phyloP scores from a whole-genome alignment of 2,329 filamentous ascomycete species.

The Intubia oerlemansii region DNA sequence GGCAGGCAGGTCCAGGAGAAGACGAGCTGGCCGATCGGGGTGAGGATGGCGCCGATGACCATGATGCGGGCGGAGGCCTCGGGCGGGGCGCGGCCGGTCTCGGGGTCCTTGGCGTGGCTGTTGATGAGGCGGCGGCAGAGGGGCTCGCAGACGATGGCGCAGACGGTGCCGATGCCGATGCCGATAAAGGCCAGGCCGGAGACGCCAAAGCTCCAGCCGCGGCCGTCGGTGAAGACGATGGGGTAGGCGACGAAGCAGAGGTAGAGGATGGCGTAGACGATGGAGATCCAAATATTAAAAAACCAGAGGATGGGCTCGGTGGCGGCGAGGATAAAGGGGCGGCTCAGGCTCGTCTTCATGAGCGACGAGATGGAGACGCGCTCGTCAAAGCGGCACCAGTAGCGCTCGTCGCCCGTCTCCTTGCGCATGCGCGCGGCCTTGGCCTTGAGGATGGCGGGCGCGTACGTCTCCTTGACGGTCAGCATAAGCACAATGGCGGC shows the following conservation, averaged over 20 bases:
- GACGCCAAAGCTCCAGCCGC: constrained; percentile 56
- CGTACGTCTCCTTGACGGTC: constrained; percentile 54
- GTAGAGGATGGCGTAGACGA: constrained; percentile 67
- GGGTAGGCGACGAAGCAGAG: constrained; percentile 84
- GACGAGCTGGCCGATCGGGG: constrained; percentile 60
- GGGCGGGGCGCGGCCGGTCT: constrained; percentile 50
- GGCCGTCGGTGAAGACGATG: constrained; percentile 52
- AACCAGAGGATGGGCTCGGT: constrained; percentile 67
- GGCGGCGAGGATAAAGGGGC: constrained; percentile 56
- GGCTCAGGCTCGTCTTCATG: constrained; percentile 52
- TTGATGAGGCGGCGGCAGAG: constrained; percentile 61
- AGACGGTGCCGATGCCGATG: constrained; percentile 39
- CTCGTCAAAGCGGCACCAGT: constrained; percentile 66
- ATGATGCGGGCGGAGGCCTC: constrained; percentile 69
- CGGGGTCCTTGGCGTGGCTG: constrained; percentile 49
- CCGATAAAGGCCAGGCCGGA: constrained; percentile 64
- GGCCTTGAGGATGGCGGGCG: constrained; percentile 44
- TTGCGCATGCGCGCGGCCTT: constrained; percentile 43
- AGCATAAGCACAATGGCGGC: constrained; percentile 35
- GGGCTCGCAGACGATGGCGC: constrained; percentile 44
- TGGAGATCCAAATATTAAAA: constrained; percentile 49
- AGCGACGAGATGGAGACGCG: constrained; percentile 41
- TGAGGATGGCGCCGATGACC: constrained; percentile 52
- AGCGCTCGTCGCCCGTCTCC: constrained; percentile 47
- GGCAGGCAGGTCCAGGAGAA: constrained; percentile 82